These are phyloP conservation scores for Ammopiptanthus mongolicus DNA, from an alignment of 306 rosid genomes.

Conservation along the genomic window DNA sequence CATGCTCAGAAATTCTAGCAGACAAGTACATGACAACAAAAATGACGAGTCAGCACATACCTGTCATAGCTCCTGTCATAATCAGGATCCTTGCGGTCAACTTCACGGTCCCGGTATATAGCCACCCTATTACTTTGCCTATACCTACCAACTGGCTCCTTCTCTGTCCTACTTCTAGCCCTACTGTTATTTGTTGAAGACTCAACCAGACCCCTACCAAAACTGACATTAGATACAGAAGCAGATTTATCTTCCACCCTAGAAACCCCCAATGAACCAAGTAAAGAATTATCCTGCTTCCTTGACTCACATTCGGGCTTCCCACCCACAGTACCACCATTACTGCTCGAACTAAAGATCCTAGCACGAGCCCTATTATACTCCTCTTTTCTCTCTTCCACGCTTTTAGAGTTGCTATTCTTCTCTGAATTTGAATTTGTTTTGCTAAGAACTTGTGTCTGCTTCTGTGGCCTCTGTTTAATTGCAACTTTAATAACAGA, in stretches of 20 bases:
- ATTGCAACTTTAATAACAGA: conserved; percentile 77
- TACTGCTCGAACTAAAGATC: conserved; percentile 65
- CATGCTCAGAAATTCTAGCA: not conserved
- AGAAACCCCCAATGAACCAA: conserved; percentile 44
- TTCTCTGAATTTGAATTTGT: conserved; percentile 50
- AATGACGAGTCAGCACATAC: conserved; percentile 33
- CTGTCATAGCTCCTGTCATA: conserved; percentile 89
- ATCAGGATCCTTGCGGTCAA: conserved; percentile 95
- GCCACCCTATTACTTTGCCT: conserved; percentile 83
- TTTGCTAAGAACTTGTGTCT: conserved; percentile 32
- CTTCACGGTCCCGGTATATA: conserved; percentile 86
- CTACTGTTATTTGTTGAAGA: conserved; percentile 58
- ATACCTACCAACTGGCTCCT: conserved; percentile 72
- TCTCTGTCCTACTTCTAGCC: conserved; percentile 82
- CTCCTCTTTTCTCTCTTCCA: conserved; percentile 98
- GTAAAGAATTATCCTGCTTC: conserved; percentile 52
- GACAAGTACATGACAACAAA: not conserved
- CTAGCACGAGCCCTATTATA: conserved; percentile 96
- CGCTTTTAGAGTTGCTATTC: conserved; percentile 63
- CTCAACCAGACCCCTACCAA: conserved; percentile 46
- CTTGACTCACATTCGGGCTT: conserved; percentile 63
- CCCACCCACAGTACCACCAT: conserved; percentile 40
- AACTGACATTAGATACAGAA: conserved; percentile 52
- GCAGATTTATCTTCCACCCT: conserved; percentile 59
- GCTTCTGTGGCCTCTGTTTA: conserved; percentile 86